Evolutionary conservation across 2,329 filamentous ascomycete species (phyloP).

Genomic region (Rutstroemia sp.): DNA sequence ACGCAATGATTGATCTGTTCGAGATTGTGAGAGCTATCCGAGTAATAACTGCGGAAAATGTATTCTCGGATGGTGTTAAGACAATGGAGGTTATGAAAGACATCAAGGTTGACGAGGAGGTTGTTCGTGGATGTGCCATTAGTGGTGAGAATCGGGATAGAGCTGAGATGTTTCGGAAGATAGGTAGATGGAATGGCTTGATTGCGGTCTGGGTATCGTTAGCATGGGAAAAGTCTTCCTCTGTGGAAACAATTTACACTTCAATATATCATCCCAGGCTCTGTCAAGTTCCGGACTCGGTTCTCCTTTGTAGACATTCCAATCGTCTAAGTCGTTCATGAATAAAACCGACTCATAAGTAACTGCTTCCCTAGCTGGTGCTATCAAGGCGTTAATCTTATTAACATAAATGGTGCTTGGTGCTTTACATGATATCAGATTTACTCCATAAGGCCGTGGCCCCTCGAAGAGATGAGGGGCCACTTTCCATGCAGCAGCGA

Average conservation of each 20-base stretch:
- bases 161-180: neutral
- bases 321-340: neutral
- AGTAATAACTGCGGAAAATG: neutral
- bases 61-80: neutral
- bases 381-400: neutral
- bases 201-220: no score
- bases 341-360: neutral
- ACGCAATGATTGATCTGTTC: neutral
- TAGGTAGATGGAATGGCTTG: neutral
- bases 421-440: neutral
- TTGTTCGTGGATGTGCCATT: no score
- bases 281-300: neutral
- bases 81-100: neutral
- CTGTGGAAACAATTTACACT: no score
- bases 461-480: neutral
- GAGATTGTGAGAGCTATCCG: neutral
- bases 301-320: neutral
- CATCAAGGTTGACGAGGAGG: neutral
- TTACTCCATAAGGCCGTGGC: neutral
- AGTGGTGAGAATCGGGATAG: neutral
- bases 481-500: neutral
- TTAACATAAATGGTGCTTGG: neutral
- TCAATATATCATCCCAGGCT: neutral
- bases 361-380: neutral
- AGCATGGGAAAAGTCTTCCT: no score